These are phyloP conservation scores for Epicoccum nigrum DNA, from an alignment of 2,329 filamentous ascomycete species.

Conservation along the genomic window DNA sequence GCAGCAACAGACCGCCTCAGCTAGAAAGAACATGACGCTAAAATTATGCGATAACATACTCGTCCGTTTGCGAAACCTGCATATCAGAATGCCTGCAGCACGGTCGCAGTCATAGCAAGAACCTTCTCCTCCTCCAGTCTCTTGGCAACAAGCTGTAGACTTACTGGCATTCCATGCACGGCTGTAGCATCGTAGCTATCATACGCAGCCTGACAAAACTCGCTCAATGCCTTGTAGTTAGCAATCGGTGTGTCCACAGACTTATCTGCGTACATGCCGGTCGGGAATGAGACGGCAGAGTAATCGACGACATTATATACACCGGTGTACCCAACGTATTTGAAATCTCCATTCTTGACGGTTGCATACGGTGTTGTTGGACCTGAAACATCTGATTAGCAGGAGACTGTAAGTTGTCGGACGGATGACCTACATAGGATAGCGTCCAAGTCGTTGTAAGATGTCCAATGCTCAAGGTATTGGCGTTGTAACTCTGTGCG, in stretches of 20 bases:
- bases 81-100: slow-evolving; percentile 35
- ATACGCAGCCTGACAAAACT: slow-evolving; percentile 48
- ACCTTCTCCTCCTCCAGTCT: slow-evolving; percentile 53
- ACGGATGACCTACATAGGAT: slow-evolving; percentile 44
- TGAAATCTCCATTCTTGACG: slow-evolving; percentile 52
- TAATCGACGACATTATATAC: slow-evolving; percentile 59
- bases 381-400: slow-evolving; percentile 24
- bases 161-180: slow-evolving; percentile 54
- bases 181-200: slow-evolving; percentile 47
- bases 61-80: background rate
- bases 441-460: slow-evolving; percentile 51
- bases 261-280: slow-evolving; percentile 49
- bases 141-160: slow-evolving; percentile 50
- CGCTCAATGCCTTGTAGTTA: slow-evolving; percentile 40
- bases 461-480: slow-evolving; percentile 55
- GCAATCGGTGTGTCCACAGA: slow-evolving; percentile 40
- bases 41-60: background rate
- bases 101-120: slow-evolving; percentile 46
- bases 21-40: background rate
- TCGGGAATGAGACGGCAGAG: slow-evolving; percentile 53
- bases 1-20: background rate
- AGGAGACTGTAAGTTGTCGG: background rate
- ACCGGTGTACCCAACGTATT: slow-evolving; percentile 54
- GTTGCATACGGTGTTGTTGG: slow-evolving; percentile 55
- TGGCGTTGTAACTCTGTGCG: slow-evolving; percentile 51